Conservation (phyloP, 306 rosid species). For the Lagenaria siceraria region DNA sequence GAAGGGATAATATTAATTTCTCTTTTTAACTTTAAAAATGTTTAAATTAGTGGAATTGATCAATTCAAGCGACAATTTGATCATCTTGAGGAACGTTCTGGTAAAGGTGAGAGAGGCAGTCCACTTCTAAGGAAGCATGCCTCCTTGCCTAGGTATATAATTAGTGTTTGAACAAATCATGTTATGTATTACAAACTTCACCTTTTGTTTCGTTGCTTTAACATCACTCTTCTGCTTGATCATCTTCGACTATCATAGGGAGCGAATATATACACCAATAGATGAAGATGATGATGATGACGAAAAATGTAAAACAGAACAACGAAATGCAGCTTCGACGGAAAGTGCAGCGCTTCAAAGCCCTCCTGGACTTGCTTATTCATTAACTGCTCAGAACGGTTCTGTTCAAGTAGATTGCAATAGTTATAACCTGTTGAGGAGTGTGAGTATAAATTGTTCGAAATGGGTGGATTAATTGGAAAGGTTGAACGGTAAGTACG, state of each 20-base stretch:
- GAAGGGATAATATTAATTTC: not conserved
- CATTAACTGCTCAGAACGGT: constrained; percentile 21
- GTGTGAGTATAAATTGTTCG: constrained; percentile 31
- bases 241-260: constrained; percentile 15
- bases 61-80: constrained; percentile 46
- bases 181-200: not conserved
- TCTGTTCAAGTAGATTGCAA: constrained; percentile 15
- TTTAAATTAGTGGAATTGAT: constrained; percentile 42
- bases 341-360: constrained; percentile 13
- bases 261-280: constrained; percentile 25
- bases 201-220: not conserved
- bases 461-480: constrained; percentile 20
- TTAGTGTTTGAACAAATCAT: not conserved
- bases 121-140: constrained; percentile 41
- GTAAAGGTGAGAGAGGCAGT: constrained; percentile 24
- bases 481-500: constrained; percentile 14
- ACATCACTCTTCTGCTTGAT: not conserved
- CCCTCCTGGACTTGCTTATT: constrained; percentile 23
- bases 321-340: constrained; percentile 19
- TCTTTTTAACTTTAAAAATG: not conserved
- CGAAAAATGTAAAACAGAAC: constrained; percentile 12
- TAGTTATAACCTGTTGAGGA: constrained; percentile 24
- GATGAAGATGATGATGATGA: constrained; percentile 22
- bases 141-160: constrained; percentile 53
- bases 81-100: constrained; percentile 34